Evolutionary conservation across 1,284 basidiomycete species (phyloP).

Genomic region (Cryptococcus deneoformans): DNA sequence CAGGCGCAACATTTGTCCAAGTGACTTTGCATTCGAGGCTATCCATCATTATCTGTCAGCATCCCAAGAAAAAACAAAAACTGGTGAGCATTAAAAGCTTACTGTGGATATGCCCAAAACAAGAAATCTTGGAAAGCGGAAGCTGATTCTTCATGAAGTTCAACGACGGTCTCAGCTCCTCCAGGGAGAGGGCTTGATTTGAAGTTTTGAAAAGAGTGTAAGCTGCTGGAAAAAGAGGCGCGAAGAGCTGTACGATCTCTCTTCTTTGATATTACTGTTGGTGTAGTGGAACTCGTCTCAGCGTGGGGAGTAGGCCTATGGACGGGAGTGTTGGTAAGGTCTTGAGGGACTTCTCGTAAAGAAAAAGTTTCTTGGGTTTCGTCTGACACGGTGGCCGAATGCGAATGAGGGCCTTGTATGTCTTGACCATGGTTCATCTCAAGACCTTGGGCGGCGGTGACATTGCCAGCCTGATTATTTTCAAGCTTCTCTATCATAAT

Average conservation of each 20-base stretch:
- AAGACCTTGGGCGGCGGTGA: too few relatives aligned
- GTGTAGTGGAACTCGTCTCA: too few relatives aligned
- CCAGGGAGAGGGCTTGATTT: background rate
- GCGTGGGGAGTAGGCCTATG: too few relatives aligned
- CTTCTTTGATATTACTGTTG: background rate
- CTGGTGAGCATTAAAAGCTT: constrained; percentile 1
- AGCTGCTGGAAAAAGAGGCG: constrained; percentile 23
- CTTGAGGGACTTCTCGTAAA: too few relatives aligned
- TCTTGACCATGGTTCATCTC: too few relatives aligned
- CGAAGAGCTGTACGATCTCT: constrained; percentile 3
- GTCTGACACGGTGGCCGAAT: too few relatives aligned
- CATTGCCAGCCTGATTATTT: too few relatives aligned
- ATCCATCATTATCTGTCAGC: constrained; percentile 5
- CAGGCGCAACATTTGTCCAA: constrained; percentile 86
- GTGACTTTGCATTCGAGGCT: constrained; percentile 85
- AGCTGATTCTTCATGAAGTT: constrained; percentile 41
- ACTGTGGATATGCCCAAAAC: constrained; percentile 48
- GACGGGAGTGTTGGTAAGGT: too few relatives aligned
- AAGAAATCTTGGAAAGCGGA: constrained; percentile 45
- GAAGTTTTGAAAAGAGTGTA: background rate
- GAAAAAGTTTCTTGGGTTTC: too few relatives aligned
- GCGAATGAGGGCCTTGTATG: too few relatives aligned
- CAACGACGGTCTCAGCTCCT: constrained; percentile 32
- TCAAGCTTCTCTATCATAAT: too few relatives aligned
- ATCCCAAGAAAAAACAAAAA: background rate